Conservation (phyloP, 768 basidiomycete genomes). For the Termitomyces heimii region DNA sequence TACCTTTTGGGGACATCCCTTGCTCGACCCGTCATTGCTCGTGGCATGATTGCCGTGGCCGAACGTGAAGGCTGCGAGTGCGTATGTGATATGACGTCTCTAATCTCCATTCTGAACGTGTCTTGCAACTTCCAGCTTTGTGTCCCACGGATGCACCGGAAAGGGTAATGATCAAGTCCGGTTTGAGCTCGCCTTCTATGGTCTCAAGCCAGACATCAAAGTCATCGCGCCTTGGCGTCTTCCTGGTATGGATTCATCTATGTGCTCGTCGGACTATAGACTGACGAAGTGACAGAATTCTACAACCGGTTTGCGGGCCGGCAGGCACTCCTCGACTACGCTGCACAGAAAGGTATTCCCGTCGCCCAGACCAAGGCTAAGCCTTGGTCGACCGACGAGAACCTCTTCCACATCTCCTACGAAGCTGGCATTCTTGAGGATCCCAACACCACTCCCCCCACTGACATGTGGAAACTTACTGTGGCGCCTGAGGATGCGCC, state of each 20-base stretch:
- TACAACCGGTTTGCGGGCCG: conserved; percentile 97
- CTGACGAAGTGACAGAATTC: conserved; percentile 53
- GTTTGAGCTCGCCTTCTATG: conserved; percentile 98
- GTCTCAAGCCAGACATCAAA: conserved; percentile 97
- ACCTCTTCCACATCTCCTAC: conserved; percentile 99
- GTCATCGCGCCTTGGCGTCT: conserved; percentile 98
- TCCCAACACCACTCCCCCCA: conserved; percentile 88
- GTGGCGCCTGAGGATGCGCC: conserved; percentile 80
- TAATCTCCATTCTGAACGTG: neutral
- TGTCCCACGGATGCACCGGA: conserved; percentile 98
- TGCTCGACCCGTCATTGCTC: conserved; percentile 96
- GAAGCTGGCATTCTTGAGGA: conserved; percentile 99
- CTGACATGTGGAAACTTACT: conserved; percentile 99
- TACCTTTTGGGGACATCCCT: conserved; percentile 98
- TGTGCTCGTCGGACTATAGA: neutral
- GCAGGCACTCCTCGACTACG: conserved; percentile 87
- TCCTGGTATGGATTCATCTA: conserved; percentile 51
- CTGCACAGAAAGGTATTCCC: conserved; percentile 82
- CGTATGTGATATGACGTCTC: conserved; percentile 23
- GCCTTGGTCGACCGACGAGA: conserved; percentile 99
- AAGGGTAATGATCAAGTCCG: conserved; percentile 99
- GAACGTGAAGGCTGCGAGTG: conserved; percentile 93
- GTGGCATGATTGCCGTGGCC: conserved; percentile 95
- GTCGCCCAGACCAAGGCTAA: conserved; percentile 94
- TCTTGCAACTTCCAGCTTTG: conserved; percentile 50